A percentile compares a stretch with the other conserved stretches of the same genome.
phyloP scores from a whole-genome alignment of 1,284 basidiomycete genomes.

The Rhodotorula sp. region DNA sequence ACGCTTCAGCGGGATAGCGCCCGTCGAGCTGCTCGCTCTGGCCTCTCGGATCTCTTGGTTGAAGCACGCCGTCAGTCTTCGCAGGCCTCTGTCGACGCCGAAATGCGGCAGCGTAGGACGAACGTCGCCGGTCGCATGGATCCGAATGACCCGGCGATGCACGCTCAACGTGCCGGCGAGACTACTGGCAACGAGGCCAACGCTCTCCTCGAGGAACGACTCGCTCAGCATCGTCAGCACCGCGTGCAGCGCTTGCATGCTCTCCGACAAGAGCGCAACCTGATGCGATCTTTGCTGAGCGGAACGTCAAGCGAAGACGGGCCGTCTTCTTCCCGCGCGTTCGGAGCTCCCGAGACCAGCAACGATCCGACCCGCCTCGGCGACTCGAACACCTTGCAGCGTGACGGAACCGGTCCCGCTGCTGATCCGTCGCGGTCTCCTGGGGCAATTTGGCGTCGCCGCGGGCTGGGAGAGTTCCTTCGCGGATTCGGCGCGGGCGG shows the following conservation, averaged over 20 bases:
- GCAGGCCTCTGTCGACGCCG: background rate
- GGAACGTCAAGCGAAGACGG: background rate
- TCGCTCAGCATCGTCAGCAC: slow-evolving; percentile 8
- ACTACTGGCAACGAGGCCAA: background rate
- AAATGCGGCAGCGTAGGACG: background rate
- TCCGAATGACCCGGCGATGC: background rate
- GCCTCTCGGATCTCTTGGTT: too few relatives aligned
- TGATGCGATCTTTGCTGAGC: slow-evolving; percentile 20
- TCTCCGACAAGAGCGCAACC: slow-evolving; percentile 14
- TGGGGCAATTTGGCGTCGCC: background rate
- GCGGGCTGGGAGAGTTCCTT: slow-evolving; percentile 26
- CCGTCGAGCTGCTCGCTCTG: too few relatives aligned
- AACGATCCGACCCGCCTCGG: background rate
- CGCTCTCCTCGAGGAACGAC: slow-evolving; percentile 3
- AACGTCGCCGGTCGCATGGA: background rate
- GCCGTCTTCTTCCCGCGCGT: too few relatives aligned
- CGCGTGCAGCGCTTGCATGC: slow-evolving; percentile 20
- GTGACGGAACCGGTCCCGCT: background rate
- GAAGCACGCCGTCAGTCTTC: too few relatives aligned
- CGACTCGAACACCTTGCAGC: background rate
- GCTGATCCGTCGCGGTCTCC: slow-evolving; percentile 18
- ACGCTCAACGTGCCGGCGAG: background rate
- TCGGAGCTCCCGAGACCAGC: too few relatives aligned
- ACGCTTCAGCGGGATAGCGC: too few relatives aligned
- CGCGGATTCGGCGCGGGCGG: slow-evolving; percentile 14